Evolutionary conservation across 1,139 yeast species (phyloP).

Genomic region (Suhomyces maxii): DNA sequence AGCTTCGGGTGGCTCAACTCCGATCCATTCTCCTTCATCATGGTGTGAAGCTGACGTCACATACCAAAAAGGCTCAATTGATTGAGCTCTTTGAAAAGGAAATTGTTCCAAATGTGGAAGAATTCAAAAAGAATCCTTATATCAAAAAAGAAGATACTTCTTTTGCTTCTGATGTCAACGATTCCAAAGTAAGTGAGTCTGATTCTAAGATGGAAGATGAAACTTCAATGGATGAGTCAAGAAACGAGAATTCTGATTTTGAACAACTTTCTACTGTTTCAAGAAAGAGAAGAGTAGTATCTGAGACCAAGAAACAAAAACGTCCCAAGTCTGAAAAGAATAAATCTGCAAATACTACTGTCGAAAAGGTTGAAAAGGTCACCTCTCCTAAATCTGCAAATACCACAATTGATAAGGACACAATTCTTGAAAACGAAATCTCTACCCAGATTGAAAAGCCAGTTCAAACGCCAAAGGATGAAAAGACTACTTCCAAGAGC

Average conservation of each 20-base stretch:
- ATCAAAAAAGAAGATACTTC: background rate
- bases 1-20: conserved; percentile 62
- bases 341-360: background rate
- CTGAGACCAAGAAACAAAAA: conserved; percentile 13
- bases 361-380: background rate
- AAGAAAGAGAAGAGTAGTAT: conserved; percentile 16
- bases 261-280: conserved; percentile 11
- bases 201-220: background rate
- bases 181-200: background rate
- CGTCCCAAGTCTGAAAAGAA: conserved; percentile 27
- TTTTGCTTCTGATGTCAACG: background rate
- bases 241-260: conserved; percentile 3
- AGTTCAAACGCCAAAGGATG: too few species aligned
- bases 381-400: background rate
- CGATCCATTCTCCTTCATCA: conserved; percentile 61
- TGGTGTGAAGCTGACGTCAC: conserved; percentile 55
- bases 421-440: conserved; percentile 2
- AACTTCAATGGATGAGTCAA: conserved; percentile 14
- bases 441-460: background rate
- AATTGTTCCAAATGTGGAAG: conserved; percentile 5
- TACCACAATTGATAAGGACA: background rate
- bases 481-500: background rate
- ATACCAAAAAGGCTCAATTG: conserved; percentile 63
- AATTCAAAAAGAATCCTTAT: background rate
- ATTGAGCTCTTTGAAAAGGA: conserved; percentile 33